Percentiles rank a stretch among this genome's conserved stretches.
Evolutionary conservation across 1,139 yeast genomes (phyloP).

Genomic region (Hansenula lynferdii): DNA sequence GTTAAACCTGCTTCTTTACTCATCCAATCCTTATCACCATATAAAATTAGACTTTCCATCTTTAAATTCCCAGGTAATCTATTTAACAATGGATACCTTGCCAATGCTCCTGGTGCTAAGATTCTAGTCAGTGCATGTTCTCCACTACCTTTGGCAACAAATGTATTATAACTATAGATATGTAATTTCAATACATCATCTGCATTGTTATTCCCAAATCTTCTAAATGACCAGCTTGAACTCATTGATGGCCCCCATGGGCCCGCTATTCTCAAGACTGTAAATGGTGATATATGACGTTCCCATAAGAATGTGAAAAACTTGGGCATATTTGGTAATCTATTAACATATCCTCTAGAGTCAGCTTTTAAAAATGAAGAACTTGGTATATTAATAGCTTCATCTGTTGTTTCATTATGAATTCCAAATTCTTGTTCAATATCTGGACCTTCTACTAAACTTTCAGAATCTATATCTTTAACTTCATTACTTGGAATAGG

Average conservation of each 20-base stretch:
- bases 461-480: slow-evolving; percentile 1
- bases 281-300: slow-evolving; percentile 34
- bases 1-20: slow-evolving; percentile 64
- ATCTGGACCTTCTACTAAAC: slow-evolving; percentile 21
- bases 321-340: slow-evolving; percentile 19
- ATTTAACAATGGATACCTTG: slow-evolving; percentile 71
- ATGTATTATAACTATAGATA: slow-evolving; percentile 55
- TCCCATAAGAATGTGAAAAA: slow-evolving; percentile 21
- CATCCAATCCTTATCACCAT: slow-evolving; percentile 90
- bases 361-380: slow-evolving; percentile 19
- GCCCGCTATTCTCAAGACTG: slow-evolving; percentile 47
- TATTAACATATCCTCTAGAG: slow-evolving; percentile 22
- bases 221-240: slow-evolving; percentile 46
- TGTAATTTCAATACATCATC: slow-evolving; percentile 30
- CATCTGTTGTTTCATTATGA: slow-evolving; percentile 15
- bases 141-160: slow-evolving; percentile 56
- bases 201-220: slow-evolving; percentile 34
- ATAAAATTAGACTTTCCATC: slow-evolving; percentile 54
- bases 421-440: slow-evolving; percentile 37
- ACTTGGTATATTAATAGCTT: slow-evolving; percentile 10
- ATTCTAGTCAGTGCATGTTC: slow-evolving; percentile 62
- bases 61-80: slow-evolving; percentile 43
- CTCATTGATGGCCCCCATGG: slow-evolving; percentile 57
- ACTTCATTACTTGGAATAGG: neutral
- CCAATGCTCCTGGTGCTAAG: slow-evolving; percentile 71